These are phyloP conservation scores for Coemansia guatemalensis DNA, from an alignment of 192 early-diverging fungal species.

Conservation along the genomic window DNA sequence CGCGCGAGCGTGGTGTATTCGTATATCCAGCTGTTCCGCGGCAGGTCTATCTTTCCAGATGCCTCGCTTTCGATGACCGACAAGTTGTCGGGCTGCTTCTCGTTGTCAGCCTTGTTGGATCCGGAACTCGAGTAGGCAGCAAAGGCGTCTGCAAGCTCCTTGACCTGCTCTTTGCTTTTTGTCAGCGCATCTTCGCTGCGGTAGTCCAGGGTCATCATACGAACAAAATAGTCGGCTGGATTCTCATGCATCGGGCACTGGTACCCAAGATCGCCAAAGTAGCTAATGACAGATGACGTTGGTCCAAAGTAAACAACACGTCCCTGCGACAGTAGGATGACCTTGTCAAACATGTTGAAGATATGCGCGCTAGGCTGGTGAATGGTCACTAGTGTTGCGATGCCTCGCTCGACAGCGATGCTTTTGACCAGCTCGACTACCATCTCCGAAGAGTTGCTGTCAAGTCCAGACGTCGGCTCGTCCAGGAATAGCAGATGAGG, in stretches of 20 bases:
- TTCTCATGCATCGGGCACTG: slow-evolving; percentile 73
- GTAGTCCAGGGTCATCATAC: slow-evolving; percentile 61
- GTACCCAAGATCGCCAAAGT: slow-evolving; percentile 55
- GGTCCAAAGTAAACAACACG: slow-evolving; percentile 62
- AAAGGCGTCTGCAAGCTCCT: slow-evolving; percentile 41
- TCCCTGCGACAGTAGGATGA: slow-evolving; percentile 72
- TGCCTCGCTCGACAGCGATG: slow-evolving; percentile 59
- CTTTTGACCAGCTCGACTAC: slow-evolving; percentile 64
- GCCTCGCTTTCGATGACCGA: slow-evolving; percentile 1
- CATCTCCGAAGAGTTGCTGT: slow-evolving; percentile 65
- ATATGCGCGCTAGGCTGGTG: slow-evolving; percentile 87
- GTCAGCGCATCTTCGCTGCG: slow-evolving; percentile 43
- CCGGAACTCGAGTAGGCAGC: slow-evolving; percentile 12
- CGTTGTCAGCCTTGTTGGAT: not conserved
- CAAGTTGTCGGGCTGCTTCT: slow-evolving; percentile 5
- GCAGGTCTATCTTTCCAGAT: slow-evolving; percentile 21
- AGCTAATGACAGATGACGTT: slow-evolving; percentile 36
- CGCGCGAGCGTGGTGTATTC: slow-evolving; percentile 56
- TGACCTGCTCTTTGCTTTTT: slow-evolving; percentile 44
- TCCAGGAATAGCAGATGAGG: slow-evolving; percentile 58
- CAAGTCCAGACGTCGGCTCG: slow-evolving; percentile 68
- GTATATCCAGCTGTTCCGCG: slow-evolving; percentile 54
- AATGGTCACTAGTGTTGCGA: slow-evolving; percentile 82
- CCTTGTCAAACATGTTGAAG: slow-evolving; percentile 80
- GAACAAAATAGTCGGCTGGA: slow-evolving; percentile 71